Evolutionary conservation across 2,329 filamentous ascomycete species (phyloP), one percentile per base, ranked within the genome.

Genomic region (Raffaelea arxii): DNA sequence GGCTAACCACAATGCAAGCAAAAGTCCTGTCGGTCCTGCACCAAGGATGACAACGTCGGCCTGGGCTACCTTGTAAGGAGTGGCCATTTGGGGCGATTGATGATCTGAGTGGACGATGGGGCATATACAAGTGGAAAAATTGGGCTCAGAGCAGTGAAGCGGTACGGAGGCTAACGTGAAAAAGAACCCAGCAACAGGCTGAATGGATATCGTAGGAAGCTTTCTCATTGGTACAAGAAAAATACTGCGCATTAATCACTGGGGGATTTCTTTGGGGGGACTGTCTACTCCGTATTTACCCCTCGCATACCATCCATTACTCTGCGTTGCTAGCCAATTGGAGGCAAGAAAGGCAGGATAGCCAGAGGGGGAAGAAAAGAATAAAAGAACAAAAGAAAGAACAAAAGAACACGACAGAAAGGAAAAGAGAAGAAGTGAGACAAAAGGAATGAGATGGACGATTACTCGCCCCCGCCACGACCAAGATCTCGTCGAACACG

Each of bases 401-500:
- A 9, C 16, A 9, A 16, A 30, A 30, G 27, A 30, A 30, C 9
- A 30, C 27, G 27, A 16, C 27, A 30, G 16, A 30, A 30, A 30
- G 16, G 16, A 30, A 30, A 30, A 30, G 16, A 30, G 27, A 30
- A 30, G 27, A 30, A 30, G 27, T 9, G 16, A 30, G 27, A 30
- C 9, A 16, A 16, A 30, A 30, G 27, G 16, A 30, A 30, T 9
- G 16, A 30, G 9, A 30, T 30, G 9, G 27, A 9, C 16, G 27
- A 30, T 30, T 9, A 30, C 27, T 9, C 12, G 9, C 25, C 23
- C 23, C 25, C 18, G 22, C 22, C 43, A n/a, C 53, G 53, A 1
- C 80, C 79, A 6, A 83, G 60, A 59, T 84, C 78, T 53, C 79
- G 73, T 48, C 80, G 68, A 11, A 83, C 79, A 51, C 78, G 71